Percentiles rank a stretch among this genome's conserved stretches.
Evolutionary conservation across 495 filamentous ascomycete genomes (phyloP).

Genomic region (Stereocaulon alpinum): DNA sequence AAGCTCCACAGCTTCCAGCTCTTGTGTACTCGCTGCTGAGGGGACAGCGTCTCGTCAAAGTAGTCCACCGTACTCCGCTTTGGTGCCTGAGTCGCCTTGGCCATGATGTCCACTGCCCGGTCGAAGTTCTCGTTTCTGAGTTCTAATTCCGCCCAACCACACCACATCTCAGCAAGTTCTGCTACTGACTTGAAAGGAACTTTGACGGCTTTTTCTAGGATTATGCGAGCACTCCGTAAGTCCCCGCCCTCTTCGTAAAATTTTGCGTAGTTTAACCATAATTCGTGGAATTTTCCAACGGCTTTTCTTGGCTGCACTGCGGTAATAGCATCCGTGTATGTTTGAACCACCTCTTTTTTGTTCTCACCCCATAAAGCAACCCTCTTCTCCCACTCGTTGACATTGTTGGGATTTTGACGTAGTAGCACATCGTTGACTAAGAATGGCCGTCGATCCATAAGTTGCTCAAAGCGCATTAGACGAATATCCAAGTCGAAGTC

Average conservation of each 20-base stretch:
- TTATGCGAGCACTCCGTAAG: conserved; percentile 71
- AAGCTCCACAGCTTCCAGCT: conserved; percentile 99
- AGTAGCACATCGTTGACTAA: conserved; percentile 93
- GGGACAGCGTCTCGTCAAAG: conserved; percentile 88
- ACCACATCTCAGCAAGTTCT: conserved; percentile 96
- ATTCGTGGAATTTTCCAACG: conserved; percentile 82
- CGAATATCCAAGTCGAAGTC: conserved; percentile 95
- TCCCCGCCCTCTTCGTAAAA: conserved; percentile 91
- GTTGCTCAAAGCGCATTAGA: conserved; percentile 95
- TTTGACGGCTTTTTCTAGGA: conserved; percentile 96
- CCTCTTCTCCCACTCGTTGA: conserved; percentile 93
- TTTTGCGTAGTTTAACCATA: conserved; percentile 97
- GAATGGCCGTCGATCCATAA: conserved; percentile 96
- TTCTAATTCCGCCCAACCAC: conserved; percentile 98
- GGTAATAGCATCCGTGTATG: conserved; percentile 89
- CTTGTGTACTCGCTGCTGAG: conserved; percentile 96
- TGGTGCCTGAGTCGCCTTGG: conserved; percentile 88
- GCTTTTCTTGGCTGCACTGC: conserved; percentile 93
- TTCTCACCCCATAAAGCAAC: conserved; percentile 94
- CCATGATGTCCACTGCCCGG: conserved; percentile 87
- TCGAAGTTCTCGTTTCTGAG: conserved; percentile 93
- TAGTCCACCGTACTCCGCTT: conserved; percentile 95
- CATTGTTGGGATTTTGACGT: conserved; percentile 93
- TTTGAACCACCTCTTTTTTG: conserved; percentile 80
- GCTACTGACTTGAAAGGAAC: conserved; percentile 92